These are phyloP conservation scores for Candida ascalaphidarum DNA, from an alignment of 805 yeast species.

Conservation along the genomic window DNA sequence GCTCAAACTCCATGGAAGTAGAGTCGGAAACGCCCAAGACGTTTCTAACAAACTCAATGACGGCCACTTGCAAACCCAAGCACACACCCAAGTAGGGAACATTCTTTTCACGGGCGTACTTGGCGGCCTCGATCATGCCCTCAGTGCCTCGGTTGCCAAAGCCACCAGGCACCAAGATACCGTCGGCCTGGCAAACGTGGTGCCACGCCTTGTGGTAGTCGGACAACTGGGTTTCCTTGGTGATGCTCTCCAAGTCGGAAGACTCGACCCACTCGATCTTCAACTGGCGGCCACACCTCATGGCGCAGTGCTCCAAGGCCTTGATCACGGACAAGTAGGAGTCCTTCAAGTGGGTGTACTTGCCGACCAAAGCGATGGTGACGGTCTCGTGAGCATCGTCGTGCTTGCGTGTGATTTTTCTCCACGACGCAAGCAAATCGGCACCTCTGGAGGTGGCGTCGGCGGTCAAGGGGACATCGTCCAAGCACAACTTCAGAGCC, in stretches of 20 bases:
- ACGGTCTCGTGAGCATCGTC: conserved; percentile 83
- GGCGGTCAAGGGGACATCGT: conserved; percentile 28
- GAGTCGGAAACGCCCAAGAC: conserved; percentile 62
- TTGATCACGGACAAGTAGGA: conserved; percentile 92
- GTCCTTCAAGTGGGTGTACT: conserved; percentile 92
- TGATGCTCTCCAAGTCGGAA: conserved; percentile 72
- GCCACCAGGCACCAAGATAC: conserved; percentile 97
- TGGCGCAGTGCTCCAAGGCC: conserved; percentile 89
- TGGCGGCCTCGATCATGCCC: conserved; percentile 96
- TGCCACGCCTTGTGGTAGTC: conserved; percentile 96
- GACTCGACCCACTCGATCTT: conserved; percentile 96
- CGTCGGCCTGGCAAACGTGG: conserved; percentile 84
- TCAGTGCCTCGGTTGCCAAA: conserved; percentile 96
- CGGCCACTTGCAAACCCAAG: conserved; percentile 94
- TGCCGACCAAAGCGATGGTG: conserved; percentile 94
- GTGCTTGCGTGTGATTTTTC: conserved; percentile 62
- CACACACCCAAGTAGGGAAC: conserved; percentile 96
- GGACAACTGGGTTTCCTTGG: conserved; percentile 55
- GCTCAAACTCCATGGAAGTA: conserved; percentile 76
- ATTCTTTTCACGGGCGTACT: conserved; percentile 95
- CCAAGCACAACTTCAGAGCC: conserved; percentile 56
- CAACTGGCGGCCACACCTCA: conserved; percentile 78
- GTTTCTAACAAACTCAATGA: conserved; percentile 83
- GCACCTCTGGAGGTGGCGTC: conserved; percentile 61
- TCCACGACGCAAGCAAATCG: conserved; percentile 70